These are phyloP conservation scores for Brettanomyces naardenensis DNA, from an alignment of 805 yeast genomes.

Conservation along the genomic window DNA sequence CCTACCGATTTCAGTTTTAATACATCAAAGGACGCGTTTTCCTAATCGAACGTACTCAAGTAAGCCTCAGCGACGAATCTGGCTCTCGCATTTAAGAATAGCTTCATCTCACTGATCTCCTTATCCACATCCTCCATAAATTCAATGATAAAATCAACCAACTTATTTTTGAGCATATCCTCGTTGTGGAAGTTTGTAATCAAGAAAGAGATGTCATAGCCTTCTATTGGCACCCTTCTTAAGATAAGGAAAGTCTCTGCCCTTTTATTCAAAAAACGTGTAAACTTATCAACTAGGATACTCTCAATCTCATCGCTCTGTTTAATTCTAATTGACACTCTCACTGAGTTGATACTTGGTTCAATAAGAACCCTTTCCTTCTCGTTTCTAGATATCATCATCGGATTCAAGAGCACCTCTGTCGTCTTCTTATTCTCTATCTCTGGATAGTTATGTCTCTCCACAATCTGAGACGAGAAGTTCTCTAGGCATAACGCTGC, in stretches of 20 bases:
- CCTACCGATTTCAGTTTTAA: too few species aligned
- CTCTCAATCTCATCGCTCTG: slow-evolving; percentile 97
- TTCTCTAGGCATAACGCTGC: slow-evolving; percentile 91
- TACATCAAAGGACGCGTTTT: not conserved
- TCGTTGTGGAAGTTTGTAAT: slow-evolving; percentile 94
- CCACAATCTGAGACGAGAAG: slow-evolving; percentile 91
- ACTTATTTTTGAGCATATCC: slow-evolving; percentile 88
- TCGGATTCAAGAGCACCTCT: slow-evolving; percentile 80
- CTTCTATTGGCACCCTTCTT: slow-evolving; percentile 84
- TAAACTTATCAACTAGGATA: slow-evolving; percentile 88
- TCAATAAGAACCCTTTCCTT: slow-evolving; percentile 89
- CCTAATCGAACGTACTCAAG: slow-evolving; percentile 75
- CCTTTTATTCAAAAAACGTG: slow-evolving; percentile 87
- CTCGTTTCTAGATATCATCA: slow-evolving; percentile 87
- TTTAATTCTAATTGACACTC: slow-evolving; percentile 87
- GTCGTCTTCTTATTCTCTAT: slow-evolving; percentile 80
- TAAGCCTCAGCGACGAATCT: slow-evolving; percentile 97
- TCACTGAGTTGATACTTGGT: slow-evolving; percentile 85
- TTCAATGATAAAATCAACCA: slow-evolving; percentile 94
- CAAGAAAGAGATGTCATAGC: slow-evolving; percentile 88
- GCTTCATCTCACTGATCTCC: slow-evolving; percentile 96
- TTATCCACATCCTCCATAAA: slow-evolving; percentile 99
- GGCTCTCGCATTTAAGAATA: slow-evolving; percentile 94
- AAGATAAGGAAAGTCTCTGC: slow-evolving; percentile 91
- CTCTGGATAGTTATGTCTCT: slow-evolving; percentile 96